A percentile compares a stretch with the other conserved stretches of the same genome.
These are phyloP conservation scores for Keithomyces neogunnii DNA, from an alignment of 2,329 filamentous ascomycete genomes.

Conservation along the genomic window DNA sequence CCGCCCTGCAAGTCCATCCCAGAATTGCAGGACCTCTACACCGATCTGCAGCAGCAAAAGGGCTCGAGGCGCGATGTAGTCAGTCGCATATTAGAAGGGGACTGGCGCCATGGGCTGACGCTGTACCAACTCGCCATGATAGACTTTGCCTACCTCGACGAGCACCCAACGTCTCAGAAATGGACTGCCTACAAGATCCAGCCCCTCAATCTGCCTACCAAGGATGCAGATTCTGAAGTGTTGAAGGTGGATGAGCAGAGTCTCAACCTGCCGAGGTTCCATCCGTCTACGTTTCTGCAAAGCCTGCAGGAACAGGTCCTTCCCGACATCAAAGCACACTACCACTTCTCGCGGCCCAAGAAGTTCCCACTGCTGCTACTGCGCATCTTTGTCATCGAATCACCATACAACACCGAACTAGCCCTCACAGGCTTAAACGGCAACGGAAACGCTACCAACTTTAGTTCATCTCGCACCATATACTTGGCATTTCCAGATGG, in stretches of 20 bases:
- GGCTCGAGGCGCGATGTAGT: constrained; percentile 56
- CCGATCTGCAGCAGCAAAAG: constrained; percentile 48
- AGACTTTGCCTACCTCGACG: constrained; percentile 58
- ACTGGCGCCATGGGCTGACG: constrained; percentile 57
- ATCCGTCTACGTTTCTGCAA: constrained; percentile 70
- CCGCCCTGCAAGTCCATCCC: constrained; percentile 56
- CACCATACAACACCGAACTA: constrained; percentile 62
- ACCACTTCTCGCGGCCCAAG: constrained; percentile 65
- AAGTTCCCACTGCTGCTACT: constrained; percentile 62
- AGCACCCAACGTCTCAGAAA: constrained; percentile 54
- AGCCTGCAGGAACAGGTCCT: constrained; percentile 67
- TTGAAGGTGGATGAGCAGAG: constrained; percentile 35
- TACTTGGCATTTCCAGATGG: constrained; percentile 78
- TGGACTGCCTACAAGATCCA: constrained; percentile 56
- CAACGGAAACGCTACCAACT: constrained; percentile 31
- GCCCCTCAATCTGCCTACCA: constrained; percentile 34
- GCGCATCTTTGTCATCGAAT: constrained; percentile 73
- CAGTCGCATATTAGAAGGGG: constrained; percentile 56
- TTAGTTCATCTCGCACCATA: constrained; percentile 62
- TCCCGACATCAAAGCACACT: constrained; percentile 76
- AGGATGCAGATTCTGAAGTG: constrained; percentile 28
- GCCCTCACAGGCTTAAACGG: constrained; percentile 28
- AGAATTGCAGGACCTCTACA: constrained; percentile 59
- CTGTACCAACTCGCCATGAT: constrained; percentile 61
- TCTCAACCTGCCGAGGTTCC: constrained; percentile 59